Base-by-base conservation (phyloP, 2,329 filamentous ascomycete species). In the Fusarium irregulare region DNA sequence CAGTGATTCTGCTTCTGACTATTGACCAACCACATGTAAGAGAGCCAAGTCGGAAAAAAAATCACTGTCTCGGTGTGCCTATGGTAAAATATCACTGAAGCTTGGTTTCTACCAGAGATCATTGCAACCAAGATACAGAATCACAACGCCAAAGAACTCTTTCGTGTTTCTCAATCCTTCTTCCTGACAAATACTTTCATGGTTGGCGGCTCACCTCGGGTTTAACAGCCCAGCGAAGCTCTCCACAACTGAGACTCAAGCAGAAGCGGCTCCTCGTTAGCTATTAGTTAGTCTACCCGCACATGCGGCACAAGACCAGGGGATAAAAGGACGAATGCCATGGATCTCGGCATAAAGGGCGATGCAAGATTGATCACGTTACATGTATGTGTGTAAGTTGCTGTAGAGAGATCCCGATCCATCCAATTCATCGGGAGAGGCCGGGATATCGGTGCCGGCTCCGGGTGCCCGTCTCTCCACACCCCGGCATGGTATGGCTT, bases 361-460 rank as follows among this genome's bases (percentile, higher is more conserved):
- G 60, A 70, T 20, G 41, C 57, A 63, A 48, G 42, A 47, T 56
- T 66, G 57, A 60, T 70, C 62, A 70, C 53, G 53, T 60, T 68
- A 55, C 32, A n/a, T 40, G 32, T 20, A 44, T 25, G 34, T 37
- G 34, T 37, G 34, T n/a, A n/a, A 37, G 34, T 37, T 37, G 34
- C 34, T 37, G 34, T 37, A 37, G 55, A 55, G 28, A 55, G 48
- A 58, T 58, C 45, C 63, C 48, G 63, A 59, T 40, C 41, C 28
- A 63, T 50, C 23, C 23, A 41, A 27, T 25, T 18, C 13, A 48
- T 68, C 67, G 67, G 67, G 46, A 71, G 66, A 49, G 62, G 42
- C 57, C 67, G 67, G 67, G 56, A 67, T 32, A 61, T 46, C 61
- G 48, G 64, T 58, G 37, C 67, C 67, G 66, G 53, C 64, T 59